Conservation (phyloP, 140 eudicot genomes). For the Stevia rebaudiana region DNA sequence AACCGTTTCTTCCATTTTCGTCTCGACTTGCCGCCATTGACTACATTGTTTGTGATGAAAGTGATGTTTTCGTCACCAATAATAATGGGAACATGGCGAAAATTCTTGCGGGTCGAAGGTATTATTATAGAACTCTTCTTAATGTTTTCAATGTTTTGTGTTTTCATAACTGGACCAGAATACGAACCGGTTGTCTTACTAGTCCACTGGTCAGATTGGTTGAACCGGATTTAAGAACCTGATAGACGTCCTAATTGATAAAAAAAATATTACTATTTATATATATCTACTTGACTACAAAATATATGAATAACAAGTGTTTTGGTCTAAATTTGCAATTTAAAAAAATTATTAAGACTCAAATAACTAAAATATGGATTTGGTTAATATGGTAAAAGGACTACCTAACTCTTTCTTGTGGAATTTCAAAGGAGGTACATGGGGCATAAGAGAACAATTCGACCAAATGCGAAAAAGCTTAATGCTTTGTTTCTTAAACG, state of each 20-base stretch:
- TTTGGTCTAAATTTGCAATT: no score
- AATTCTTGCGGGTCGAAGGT: slow-evolving; percentile 95
- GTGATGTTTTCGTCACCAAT: slow-evolving; percentile 89
- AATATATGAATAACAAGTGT: no score
- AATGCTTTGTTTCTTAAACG: slow-evolving; percentile 63
- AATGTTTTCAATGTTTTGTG: neutral
- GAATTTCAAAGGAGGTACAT: slow-evolving; percentile 69
- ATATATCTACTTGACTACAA: no score
- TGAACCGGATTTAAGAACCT: no score
- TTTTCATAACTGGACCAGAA: no score
- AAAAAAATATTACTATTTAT: no score
- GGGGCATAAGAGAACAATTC: slow-evolving; percentile 93
- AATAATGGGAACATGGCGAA: slow-evolving; percentile 98
- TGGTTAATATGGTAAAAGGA: neutral
- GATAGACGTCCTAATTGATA: no score
- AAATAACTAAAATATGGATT: neutral
- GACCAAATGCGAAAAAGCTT: slow-evolving; percentile 85
- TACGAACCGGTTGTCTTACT: no score
- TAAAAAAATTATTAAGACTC: no score
- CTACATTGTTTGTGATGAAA: slow-evolving; percentile 87
- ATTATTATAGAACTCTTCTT: slow-evolving; percentile 5
- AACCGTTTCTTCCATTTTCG: slow-evolving; percentile 81
- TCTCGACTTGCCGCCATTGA: slow-evolving; percentile 95
- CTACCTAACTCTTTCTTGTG: slow-evolving; percentile 15
- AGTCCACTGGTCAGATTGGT: no score